A percentile compares a stretch with the other conserved stretches of the same genome.
These are phyloP conservation scores for Yarrowia sp. DNA, from an alignment of 805 yeast species.

Conservation along the genomic window DNA sequence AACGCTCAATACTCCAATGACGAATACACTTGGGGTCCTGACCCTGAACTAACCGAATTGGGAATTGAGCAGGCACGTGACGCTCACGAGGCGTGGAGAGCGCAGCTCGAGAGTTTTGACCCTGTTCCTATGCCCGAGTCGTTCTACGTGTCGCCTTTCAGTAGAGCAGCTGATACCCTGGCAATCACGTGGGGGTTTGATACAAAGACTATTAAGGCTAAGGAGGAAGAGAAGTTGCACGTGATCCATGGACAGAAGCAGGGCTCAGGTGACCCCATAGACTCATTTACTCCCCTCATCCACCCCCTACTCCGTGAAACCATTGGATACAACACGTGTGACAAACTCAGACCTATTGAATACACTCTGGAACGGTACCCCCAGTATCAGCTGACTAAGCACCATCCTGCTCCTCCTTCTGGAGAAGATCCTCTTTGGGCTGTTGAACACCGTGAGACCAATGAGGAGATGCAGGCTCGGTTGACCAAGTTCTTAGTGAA, in stretches of 20 bases:
- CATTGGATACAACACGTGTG: conserved; percentile 60
- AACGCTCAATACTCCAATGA: conserved; percentile 41
- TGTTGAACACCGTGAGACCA: conserved; percentile 57
- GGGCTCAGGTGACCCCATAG: too few relatives aligned
- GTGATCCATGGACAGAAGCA: neutral
- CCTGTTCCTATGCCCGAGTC: conserved; percentile 50
- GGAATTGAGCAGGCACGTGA: conserved; percentile 57
- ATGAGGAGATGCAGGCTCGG: conserved; percentile 54
- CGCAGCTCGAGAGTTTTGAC: conserved; percentile 48
- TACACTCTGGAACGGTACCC: conserved; percentile 55
- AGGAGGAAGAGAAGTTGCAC: neutral
- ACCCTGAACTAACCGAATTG: conserved; percentile 58
- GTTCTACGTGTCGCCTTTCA: conserved; percentile 60
- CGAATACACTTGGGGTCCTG: conserved; percentile 54
- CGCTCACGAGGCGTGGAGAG: conserved; percentile 54
- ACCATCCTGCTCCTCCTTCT: conserved; percentile 39
- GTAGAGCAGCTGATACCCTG: conserved; percentile 60
- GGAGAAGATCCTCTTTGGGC: conserved; percentile 58
- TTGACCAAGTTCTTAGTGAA: conserved; percentile 58
- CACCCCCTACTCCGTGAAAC: conserved; percentile 54
- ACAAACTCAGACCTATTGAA: conserved; percentile 53
- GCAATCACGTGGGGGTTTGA: conserved; percentile 54
- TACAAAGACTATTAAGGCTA: neutral
- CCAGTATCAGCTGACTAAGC: conserved; percentile 47
- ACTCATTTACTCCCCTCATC: neutral